Base-by-base conservation (phyloP, 345 rosid genomes). In the Salix brachista region DNA sequence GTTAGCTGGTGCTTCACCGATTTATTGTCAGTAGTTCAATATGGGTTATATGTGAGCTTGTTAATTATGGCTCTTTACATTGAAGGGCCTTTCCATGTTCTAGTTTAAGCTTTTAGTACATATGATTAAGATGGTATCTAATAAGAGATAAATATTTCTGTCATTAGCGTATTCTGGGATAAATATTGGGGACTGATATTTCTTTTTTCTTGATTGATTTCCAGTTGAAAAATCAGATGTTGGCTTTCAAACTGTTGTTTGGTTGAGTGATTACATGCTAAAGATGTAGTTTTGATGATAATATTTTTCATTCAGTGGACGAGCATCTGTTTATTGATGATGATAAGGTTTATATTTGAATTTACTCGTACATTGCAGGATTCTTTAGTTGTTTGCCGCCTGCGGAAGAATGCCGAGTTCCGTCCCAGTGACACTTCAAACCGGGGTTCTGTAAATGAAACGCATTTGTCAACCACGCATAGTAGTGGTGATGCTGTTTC, bases 301-400 rank as follows among this genome's bases (percentile, higher is more conserved):
- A 32, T 50, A 9, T 50, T 14, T 14, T 16, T 46, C 50, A 28
- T 30, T 71, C 14, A 6, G 42, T 17, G 23, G 32, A 72, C 30
- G 1, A 17, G 19, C 39, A 12, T 10, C 34, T 14, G 30, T 67
- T 58, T n/a, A 25, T 36, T 64, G 52, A 72, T 58, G 61, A 23
- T 37, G 26, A 56, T 16, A 4, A 66, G 13, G 0, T 11, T 52
- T 71, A 34, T 23, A 58, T 8, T 36, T 34, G 16, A 1, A 62
- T 77, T 68, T 78, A 48, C 58, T 41, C 17, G 42, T 32, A 39
- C 30, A 72, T 78, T 41, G 52, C 80, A 95, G 93, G 96, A 93
- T 39, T 85, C 97, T 16, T 82, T 90, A 41, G 97, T 95, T 41
- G 87, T 93, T 41, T 95, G 99, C 82, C 94, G 97, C 41, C 86